These are phyloP conservation scores for Aleurites moluccanus DNA, from an alignment of 441 rosid genomes.

Conservation along the genomic window DNA sequence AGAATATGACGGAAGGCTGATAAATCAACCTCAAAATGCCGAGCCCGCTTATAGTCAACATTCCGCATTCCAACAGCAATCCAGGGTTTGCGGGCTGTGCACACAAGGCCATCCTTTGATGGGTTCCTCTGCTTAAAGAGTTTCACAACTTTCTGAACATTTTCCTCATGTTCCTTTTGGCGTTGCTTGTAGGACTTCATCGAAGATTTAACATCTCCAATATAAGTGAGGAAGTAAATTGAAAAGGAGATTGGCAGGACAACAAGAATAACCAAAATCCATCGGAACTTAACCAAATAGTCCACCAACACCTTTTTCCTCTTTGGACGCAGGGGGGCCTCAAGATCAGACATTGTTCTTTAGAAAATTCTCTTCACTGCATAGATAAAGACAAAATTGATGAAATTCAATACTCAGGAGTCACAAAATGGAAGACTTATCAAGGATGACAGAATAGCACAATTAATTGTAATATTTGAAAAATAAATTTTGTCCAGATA, in stretches of 20 bases:
- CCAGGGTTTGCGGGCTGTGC: constrained; percentile 99
- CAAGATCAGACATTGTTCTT: constrained; percentile 72
- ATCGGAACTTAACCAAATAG: constrained; percentile 77
- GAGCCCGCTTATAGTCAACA: constrained; percentile 95
- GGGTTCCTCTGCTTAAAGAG: constrained; percentile 80
- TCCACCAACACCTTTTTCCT: constrained; percentile 90
- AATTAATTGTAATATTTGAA: neutral
- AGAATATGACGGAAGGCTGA: constrained; percentile 79
- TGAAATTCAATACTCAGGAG: neutral
- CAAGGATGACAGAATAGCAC: neutral
- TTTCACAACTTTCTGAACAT: constrained; percentile 79
- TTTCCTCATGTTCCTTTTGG: constrained; percentile 88
- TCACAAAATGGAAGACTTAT: neutral
- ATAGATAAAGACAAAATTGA: neutral
- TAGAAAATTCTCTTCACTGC: constrained; percentile 31
- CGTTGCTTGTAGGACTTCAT: constrained; percentile 85
- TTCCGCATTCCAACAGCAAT: constrained; percentile 98
- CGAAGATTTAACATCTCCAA: constrained; percentile 86
- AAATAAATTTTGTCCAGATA: neutral
- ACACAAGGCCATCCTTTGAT: constrained; percentile 89
- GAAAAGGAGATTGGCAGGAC: constrained; percentile 88
- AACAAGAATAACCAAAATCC: constrained; percentile 86
- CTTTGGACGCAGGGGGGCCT: constrained; percentile 78
- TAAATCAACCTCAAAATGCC: constrained; percentile 93
- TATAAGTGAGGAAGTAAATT: constrained; percentile 75